These are phyloP conservation scores for Saitozyma sp. DNA, from an alignment of 768 basidiomycete species.

Conservation along the genomic window DNA sequence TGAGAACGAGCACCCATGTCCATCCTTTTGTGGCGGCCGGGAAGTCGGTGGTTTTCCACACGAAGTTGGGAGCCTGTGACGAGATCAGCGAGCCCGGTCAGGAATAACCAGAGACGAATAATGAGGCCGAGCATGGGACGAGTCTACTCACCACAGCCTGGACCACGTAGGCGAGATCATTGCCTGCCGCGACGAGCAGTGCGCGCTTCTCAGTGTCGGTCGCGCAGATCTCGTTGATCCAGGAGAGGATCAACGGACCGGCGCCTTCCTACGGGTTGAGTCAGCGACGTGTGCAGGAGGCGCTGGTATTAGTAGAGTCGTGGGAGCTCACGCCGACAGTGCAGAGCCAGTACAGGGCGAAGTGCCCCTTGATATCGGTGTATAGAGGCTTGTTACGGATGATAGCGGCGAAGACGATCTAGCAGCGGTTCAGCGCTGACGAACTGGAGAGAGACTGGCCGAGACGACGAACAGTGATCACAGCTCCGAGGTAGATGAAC, in stretches of 20 bases:
- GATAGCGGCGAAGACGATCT: slow-evolving; percentile 20
- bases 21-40: slow-evolving; percentile 38
- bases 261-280: slow-evolving; percentile 10
- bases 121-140: neutral
- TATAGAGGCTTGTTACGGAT: slow-evolving; percentile 20
- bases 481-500: slow-evolving; percentile 25
- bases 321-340: slow-evolving; percentile 1
- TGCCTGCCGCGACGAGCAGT: slow-evolving; percentile 33
- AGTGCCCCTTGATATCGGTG: slow-evolving; percentile 21
- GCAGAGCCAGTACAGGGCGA: slow-evolving; percentile 29
- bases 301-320: neutral
- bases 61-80: slow-evolving; percentile 39
- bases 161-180: slow-evolving; percentile 41
- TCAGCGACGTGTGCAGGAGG: slow-evolving; percentile 2
- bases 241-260: slow-evolving; percentile 35
- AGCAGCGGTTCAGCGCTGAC: too few species aligned
- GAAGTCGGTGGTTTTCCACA: slow-evolving; percentile 42
- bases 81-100: neutral
- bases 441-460: neutral
- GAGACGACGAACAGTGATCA: slow-evolving; percentile 20
- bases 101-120: neutral
- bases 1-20: slow-evolving; percentile 28
- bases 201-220: slow-evolving; percentile 38
- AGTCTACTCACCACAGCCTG: slow-evolving; percentile 32
- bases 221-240: slow-evolving; percentile 38